A percentile compares a stretch with the other conserved stretches of the same genome.
Conservation (phyloP, 306 rosid species). For the Vigna radiata region DNA sequence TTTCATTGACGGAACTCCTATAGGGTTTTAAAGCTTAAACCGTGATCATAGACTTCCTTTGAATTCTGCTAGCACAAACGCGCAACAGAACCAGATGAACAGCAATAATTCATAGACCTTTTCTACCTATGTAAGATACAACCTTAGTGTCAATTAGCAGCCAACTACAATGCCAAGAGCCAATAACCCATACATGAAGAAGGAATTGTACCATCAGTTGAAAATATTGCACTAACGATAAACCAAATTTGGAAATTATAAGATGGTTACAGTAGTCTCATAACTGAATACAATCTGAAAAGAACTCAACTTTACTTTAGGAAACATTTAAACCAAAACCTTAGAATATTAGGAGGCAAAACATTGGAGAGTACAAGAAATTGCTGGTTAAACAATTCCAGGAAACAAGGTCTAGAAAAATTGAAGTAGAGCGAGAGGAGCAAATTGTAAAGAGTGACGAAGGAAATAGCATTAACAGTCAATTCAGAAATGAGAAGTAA, state of each 20-base stretch:
- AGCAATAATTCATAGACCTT: background rate
- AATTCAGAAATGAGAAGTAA: background rate
- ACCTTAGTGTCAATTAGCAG: background rate
- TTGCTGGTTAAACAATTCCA: background rate
- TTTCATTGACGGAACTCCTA: background rate
- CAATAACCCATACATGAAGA: background rate
- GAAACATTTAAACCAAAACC: slow-evolving; percentile 22
- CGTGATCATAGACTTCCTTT: background rate
- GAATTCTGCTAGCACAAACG: background rate
- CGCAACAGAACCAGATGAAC: background rate
- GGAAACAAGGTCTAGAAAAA: too few species aligned
- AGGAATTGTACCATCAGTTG: background rate
- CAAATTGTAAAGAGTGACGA: background rate
- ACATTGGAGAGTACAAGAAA: background rate
- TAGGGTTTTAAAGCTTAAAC: background rate
- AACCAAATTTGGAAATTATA: background rate
- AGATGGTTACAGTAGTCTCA: background rate
- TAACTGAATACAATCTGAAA: background rate
- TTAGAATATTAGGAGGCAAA: background rate
- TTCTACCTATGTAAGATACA: background rate
- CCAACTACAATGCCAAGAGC: background rate
- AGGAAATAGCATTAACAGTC: background rate
- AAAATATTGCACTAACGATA: background rate
- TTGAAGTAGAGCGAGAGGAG: background rate
- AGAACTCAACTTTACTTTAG: background rate